Percentiles rank a stretch among this genome's conserved stretches.
Evolutionary conservation across 179 eudicot genomes (phyloP).

Genomic region (Heliamphora pulchella): DNA sequence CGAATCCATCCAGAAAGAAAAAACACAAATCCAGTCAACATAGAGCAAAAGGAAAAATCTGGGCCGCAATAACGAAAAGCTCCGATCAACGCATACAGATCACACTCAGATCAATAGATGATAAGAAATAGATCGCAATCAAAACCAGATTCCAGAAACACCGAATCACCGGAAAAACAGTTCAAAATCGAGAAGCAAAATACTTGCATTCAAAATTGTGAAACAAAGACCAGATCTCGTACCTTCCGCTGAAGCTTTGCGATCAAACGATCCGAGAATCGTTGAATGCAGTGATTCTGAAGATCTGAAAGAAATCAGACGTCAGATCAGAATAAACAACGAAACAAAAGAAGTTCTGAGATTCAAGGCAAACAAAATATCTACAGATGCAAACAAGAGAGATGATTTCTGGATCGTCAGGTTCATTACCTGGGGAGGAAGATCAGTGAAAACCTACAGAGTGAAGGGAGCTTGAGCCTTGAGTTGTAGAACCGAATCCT

Average conservation of each 20-base stretch:
- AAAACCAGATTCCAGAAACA: background rate
- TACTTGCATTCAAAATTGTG: background rate
- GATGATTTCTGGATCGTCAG: no score
- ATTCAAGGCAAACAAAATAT: background rate
- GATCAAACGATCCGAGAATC: background rate
- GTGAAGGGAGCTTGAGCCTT: no score
- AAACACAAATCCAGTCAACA: no score
- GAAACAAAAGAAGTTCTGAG: background rate
- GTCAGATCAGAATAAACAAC: background rate
- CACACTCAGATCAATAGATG: background rate
- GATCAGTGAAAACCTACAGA: no score
- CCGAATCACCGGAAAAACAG: background rate
- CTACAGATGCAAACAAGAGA: background rate
- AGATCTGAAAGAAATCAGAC: background rate
- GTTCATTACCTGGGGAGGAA: no score
- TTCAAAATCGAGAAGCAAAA: background rate
- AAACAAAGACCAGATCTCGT: background rate
- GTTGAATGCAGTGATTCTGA: background rate
- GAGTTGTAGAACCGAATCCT: no score
- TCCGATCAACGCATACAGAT: background rate
- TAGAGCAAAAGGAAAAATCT: no score
- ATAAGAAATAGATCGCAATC: background rate
- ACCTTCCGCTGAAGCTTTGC: background rate
- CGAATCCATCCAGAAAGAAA: no score
- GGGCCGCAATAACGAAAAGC: background rate